A percentile compares a stretch with the other conserved stretches of the same genome.
phyloP scores from a whole-genome alignment of 257 asterid species.

The Przewalskia tangutica region DNA sequence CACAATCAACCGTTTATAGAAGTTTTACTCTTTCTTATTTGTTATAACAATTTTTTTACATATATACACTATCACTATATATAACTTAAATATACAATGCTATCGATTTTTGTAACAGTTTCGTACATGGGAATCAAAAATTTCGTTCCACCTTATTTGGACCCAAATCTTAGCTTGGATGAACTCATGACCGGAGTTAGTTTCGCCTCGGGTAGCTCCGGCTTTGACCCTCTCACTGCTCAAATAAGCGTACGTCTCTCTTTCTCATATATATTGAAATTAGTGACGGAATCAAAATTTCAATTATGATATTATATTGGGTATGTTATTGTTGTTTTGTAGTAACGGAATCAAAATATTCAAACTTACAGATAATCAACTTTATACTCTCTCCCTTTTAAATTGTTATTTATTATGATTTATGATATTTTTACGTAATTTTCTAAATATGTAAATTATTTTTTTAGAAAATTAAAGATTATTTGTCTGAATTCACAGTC shows the following conservation, averaged over 20 bases:
- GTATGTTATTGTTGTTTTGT: no score
- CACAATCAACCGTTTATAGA: background rate
- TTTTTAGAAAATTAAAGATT: no score
- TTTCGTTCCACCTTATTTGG: slow-evolving; percentile 63
- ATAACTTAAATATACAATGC: background rate
- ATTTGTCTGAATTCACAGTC: no score
- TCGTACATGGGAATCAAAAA: slow-evolving; percentile 49
- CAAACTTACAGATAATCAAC: no score
- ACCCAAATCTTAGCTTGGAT: slow-evolving; percentile 40
- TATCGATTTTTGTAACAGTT: slow-evolving; percentile 21
- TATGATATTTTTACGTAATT: no score
- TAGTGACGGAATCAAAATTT: background rate
- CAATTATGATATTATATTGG: background rate
- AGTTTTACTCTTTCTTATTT: background rate
- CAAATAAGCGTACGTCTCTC: slow-evolving; percentile 19
- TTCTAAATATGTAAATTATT: no score
- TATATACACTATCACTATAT: background rate
- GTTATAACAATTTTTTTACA: background rate
- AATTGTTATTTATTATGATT: no score
- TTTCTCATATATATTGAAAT: background rate
- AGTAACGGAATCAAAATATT: no score
- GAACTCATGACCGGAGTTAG: slow-evolving; percentile 69
- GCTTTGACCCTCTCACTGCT: slow-evolving; percentile 61
- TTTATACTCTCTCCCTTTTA: no score
- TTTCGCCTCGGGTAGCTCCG: slow-evolving; percentile 72